Evolutionary conservation across 2,329 filamentous ascomycete genomes (phyloP).

Genomic region (Talaromyces islandicus): DNA sequence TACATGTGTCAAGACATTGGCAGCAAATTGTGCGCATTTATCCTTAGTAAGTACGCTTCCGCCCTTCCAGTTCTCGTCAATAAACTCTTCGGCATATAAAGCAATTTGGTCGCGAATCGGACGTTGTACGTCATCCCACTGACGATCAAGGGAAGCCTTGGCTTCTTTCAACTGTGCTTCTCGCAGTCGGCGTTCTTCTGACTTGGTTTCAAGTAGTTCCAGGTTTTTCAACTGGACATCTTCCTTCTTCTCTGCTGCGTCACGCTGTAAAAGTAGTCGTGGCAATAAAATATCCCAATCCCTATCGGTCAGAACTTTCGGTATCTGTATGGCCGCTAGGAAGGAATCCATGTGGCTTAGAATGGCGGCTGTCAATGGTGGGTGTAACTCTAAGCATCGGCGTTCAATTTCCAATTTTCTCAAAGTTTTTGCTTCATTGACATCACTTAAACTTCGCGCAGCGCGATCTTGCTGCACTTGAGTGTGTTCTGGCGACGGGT

Average conservation of each 20-base stretch:
- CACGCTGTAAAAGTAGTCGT: conserved; percentile 60
- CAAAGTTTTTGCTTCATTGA: conserved; percentile 57
- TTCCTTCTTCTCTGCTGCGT: conserved; percentile 56
- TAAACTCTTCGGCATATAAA: conserved; percentile 64
- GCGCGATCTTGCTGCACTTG: conserved; percentile 14
- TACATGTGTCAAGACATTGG: conserved; percentile 63
- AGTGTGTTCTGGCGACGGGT: not conserved
- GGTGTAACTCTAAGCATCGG: conserved; percentile 59
- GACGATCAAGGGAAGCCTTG: conserved; percentile 57
- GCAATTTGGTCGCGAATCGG: conserved; percentile 61
- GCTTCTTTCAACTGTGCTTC: conserved; percentile 47
- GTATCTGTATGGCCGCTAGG: conserved; percentile 65
- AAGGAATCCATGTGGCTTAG: conserved; percentile 68
- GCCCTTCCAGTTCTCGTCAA: conserved; percentile 58
- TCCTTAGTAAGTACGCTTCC: conserved; percentile 59
- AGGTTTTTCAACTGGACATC: conserved; percentile 44
- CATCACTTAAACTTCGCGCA: conserved; percentile 57
- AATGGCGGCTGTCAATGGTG: conserved; percentile 57
- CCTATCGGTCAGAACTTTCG: conserved; percentile 59
- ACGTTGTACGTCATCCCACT: conserved; percentile 66
- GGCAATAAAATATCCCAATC: conserved; percentile 66
- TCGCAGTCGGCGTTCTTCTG: conserved; percentile 42
- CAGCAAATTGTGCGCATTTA: conserved; percentile 63
- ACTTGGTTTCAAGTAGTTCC: conserved; percentile 40
- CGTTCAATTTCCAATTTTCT: conserved; percentile 66